Evolutionary conservation across 2,329 filamentous ascomycete species (phyloP).

Genomic region (Ustilaginoidea virens): DNA sequence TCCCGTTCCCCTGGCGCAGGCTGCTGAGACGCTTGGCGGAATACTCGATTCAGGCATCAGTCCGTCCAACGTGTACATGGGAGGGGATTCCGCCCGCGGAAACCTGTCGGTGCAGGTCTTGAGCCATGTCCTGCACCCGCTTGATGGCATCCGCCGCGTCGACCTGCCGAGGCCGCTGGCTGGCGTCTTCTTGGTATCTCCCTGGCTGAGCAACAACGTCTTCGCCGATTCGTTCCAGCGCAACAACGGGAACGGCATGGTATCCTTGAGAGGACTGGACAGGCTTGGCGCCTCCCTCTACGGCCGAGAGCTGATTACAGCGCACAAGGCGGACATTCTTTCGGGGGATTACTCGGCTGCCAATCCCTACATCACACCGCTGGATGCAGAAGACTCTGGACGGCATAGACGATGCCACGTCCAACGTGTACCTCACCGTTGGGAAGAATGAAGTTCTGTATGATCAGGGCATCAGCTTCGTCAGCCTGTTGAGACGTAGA

Average conservation of each 20-base stretch:
- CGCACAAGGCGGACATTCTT: conserved; percentile 1
- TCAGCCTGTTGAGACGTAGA: conserved; percentile 9
- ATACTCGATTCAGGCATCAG: conserved; percentile 14
- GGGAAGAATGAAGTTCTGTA: conserved; percentile 17
- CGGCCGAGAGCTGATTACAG: conserved; percentile 4
- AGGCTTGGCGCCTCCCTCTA: conserved; percentile 4
- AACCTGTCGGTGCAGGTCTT: conserved; percentile 18
- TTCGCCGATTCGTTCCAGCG: conserved; percentile 10
- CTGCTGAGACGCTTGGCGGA: conserved; percentile 14
- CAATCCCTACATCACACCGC: conserved; percentile 13
- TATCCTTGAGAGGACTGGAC: conserved; percentile 9
- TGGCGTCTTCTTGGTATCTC: conserved; percentile 18
- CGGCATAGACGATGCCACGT: conserved; percentile 9
- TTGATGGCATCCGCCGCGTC: conserved; percentile 9
- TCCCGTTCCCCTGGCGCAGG: conserved; percentile 18
- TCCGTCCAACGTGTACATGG: conserved; percentile 17
- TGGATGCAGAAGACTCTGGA: conserved; percentile 15
- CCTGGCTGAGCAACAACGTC: conserved; percentile 13
- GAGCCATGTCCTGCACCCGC: conserved; percentile 17
- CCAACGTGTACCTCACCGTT: conserved; percentile 16
- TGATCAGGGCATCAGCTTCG: conserved; percentile 14
- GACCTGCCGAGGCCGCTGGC: conserved; percentile 12
- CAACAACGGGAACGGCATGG: conserved; percentile 18
- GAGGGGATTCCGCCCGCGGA: conserved; percentile 22
- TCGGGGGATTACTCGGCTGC: conserved; percentile 1